Percentiles rank a stretch among this genome's conserved stretches.
Conservation (phyloP, 1,284 basidiomycete species). For the Golubevia pallescens region DNA sequence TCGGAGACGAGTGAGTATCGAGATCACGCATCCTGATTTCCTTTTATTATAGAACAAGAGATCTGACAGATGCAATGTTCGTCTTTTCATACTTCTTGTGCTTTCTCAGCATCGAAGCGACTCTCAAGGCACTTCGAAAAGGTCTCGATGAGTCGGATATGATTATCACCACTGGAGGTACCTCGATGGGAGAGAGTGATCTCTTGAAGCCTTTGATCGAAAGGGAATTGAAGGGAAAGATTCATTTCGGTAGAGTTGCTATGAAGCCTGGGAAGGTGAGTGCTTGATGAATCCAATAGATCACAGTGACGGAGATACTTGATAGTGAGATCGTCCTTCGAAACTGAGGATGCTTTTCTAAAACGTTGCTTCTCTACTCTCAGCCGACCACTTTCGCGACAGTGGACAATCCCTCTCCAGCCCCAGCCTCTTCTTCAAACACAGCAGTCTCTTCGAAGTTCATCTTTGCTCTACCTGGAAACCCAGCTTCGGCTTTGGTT, state of each 20-base stretch:
- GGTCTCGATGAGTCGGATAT: conserved; percentile 76
- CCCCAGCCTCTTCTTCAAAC: neutral
- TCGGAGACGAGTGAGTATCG: conserved; percentile 72
- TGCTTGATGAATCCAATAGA: too few relatives aligned
- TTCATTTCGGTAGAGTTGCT: conserved; percentile 77
- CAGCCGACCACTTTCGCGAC: conserved; percentile 80
- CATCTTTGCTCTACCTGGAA: conserved; percentile 83
- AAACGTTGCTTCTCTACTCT: neutral
- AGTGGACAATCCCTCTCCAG: neutral
- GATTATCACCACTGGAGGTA: conserved; percentile 82
- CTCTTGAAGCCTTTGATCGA: conserved; percentile 86
- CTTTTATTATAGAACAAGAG: neutral
- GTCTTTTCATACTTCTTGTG: too few relatives aligned
- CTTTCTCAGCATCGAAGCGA: conserved; percentile 70
- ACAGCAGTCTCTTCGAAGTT: conserved; percentile 58
- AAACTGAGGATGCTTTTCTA: too few relatives aligned
- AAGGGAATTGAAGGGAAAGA: conserved; percentile 73
- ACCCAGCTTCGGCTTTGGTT: conserved; percentile 86
- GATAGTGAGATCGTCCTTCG: too few relatives aligned
- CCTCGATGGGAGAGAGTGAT: conserved; percentile 86
- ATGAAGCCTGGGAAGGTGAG: conserved; percentile 66
- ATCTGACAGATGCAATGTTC: too few relatives aligned
- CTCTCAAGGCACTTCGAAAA: conserved; percentile 70
- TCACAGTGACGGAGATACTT: too few relatives aligned
- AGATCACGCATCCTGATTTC: neutral